Evolutionary conservation across 805 yeast genomes (phyloP).

Genomic region (Clavispora carvajalis): DNA sequence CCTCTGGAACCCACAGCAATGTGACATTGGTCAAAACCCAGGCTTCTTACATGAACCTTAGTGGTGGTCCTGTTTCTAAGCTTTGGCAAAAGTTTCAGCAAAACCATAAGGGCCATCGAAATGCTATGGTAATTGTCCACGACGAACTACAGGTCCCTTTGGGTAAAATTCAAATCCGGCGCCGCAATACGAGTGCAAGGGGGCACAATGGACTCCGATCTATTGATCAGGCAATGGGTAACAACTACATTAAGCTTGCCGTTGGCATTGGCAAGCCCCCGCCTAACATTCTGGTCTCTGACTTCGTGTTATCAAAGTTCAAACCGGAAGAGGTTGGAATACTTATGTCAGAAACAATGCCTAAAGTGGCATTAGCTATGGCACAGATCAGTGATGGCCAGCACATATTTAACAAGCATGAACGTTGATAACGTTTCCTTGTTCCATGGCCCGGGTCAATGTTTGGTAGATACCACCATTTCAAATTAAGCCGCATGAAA

Average conservation of each 20-base stretch:
- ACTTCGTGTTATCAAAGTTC: conserved; percentile 60
- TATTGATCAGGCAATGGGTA: conserved; percentile 43
- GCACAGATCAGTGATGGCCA: conserved; percentile 25
- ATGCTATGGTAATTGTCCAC: conserved; percentile 55
- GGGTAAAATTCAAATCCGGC: conserved; percentile 63
- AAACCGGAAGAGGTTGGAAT: conserved; percentile 37
- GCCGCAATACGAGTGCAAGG: conserved; percentile 55
- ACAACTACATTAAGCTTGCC: conserved; percentile 57
- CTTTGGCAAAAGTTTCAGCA: conserved; percentile 37
- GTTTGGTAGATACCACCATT: too few species aligned
- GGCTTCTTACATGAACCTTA: conserved; percentile 62
- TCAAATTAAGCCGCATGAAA: too few species aligned
- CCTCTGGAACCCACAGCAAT: conserved; percentile 10
- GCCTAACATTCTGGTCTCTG: conserved; percentile 43
- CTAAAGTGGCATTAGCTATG: conserved; percentile 33
- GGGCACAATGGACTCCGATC: conserved; percentile 85
- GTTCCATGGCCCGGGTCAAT: too few species aligned
- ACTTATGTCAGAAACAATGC: conserved; percentile 37
- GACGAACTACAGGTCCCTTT: conserved; percentile 69
- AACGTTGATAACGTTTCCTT: too few species aligned
- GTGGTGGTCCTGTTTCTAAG: conserved; percentile 53
- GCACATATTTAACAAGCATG: conserved; percentile 6
- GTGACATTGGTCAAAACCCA: conserved; percentile 45
- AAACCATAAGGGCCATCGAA: conserved; percentile 18
- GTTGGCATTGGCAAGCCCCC: conserved; percentile 75